Percentiles rank a stretch among this genome's conserved stretches.
phyloP scores from a whole-genome alignment of 345 rosid species.

The Dimocarpus longan region DNA sequence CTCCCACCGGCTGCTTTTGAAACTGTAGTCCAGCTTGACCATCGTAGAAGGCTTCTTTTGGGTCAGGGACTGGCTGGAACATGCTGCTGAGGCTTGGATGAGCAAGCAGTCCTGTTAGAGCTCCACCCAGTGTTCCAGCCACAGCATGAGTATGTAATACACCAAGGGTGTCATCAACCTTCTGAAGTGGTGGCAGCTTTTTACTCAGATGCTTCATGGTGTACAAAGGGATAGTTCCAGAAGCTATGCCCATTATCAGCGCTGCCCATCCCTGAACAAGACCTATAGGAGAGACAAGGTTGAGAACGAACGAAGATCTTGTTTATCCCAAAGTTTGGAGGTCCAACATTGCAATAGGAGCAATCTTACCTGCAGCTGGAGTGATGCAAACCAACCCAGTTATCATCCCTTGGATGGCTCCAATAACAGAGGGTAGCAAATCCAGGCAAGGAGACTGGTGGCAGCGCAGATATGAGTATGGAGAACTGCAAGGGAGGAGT shows the following conservation, averaged over 20 bases:
- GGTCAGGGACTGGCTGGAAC: neutral
- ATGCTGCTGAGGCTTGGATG: slow-evolving; percentile 4
- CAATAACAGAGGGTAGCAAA: slow-evolving; percentile 2
- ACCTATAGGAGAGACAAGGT: neutral
- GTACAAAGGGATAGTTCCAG: slow-evolving; percentile 8
- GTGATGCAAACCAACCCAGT: slow-evolving; percentile 19
- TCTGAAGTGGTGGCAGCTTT: slow-evolving; percentile 3
- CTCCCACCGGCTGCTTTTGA: slow-evolving; percentile 9
- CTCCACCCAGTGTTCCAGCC: slow-evolving; percentile 15
- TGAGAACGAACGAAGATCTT: neutral
- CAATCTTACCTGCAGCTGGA: slow-evolving; percentile 6
- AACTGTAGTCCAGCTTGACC: neutral
- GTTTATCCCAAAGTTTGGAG: neutral
- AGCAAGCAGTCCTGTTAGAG: slow-evolving; percentile 8
- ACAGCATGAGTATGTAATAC: slow-evolving; percentile 10
- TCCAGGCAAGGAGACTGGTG: slow-evolving; percentile 4
- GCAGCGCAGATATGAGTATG: slow-evolving; percentile 16
- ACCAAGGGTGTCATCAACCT: slow-evolving; percentile 16
- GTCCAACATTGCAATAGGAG: neutral
- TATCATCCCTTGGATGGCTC: slow-evolving; percentile 17
- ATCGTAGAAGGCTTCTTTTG: slow-evolving; percentile 6
- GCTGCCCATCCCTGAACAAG: slow-evolving; percentile 12
- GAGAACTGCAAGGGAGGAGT: slow-evolving; percentile 19
- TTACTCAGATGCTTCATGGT: slow-evolving; percentile 3
- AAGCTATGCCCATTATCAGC: slow-evolving; percentile 1